A percentile compares a stretch with the other conserved stretches of the same genome.
Conservation (phyloP, 192 early-diverging fungal species). For the Kickxella alabastrina region DNA sequence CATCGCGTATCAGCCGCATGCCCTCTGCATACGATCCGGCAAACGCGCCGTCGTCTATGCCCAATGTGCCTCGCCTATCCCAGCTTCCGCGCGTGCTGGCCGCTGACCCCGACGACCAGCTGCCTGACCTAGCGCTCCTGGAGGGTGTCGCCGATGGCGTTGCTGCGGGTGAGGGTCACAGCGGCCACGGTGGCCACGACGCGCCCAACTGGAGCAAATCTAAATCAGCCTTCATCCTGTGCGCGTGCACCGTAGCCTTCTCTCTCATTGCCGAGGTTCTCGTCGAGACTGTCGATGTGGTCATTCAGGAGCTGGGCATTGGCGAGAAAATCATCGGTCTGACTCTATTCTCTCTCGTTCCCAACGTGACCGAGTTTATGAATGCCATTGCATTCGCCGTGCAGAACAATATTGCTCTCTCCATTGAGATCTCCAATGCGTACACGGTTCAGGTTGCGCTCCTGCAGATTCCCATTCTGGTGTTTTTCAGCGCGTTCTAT, state of each 20-base stretch:
- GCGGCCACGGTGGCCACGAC: constrained; percentile 79
- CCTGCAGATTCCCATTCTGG: constrained; percentile 92
- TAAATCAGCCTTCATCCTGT: constrained; percentile 74
- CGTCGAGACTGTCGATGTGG: constrained; percentile 78
- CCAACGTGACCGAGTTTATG: constrained; percentile 94
- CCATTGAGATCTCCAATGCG: constrained; percentile 93
- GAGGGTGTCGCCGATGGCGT: constrained; percentile 40
- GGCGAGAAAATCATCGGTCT: constrained; percentile 88
- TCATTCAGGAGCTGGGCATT: constrained; percentile 62
- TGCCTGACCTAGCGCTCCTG: constrained; percentile 41
- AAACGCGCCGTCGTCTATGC: constrained; percentile 43
- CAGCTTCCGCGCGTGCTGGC: constrained; percentile 51
- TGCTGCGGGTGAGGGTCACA: constrained; percentile 60
- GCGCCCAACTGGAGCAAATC: constrained; percentile 86
- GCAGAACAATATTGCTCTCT: constrained; percentile 77
- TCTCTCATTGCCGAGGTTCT: constrained; percentile 90
- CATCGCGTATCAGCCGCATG: constrained; percentile 4
- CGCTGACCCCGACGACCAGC: constrained; percentile 47
- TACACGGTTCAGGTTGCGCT: constrained; percentile 94
- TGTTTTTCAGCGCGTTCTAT: constrained; percentile 73
- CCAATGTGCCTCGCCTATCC: constrained; percentile 46
- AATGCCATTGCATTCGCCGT: constrained; percentile 93
- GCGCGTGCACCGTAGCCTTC: constrained; percentile 80
- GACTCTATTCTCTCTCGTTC: constrained; percentile 92
- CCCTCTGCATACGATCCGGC: constrained; percentile 22